Evolutionary conservation across 148 eudicot genomes (phyloP).

Genomic region (Vaccinium vitisidaea): DNA sequence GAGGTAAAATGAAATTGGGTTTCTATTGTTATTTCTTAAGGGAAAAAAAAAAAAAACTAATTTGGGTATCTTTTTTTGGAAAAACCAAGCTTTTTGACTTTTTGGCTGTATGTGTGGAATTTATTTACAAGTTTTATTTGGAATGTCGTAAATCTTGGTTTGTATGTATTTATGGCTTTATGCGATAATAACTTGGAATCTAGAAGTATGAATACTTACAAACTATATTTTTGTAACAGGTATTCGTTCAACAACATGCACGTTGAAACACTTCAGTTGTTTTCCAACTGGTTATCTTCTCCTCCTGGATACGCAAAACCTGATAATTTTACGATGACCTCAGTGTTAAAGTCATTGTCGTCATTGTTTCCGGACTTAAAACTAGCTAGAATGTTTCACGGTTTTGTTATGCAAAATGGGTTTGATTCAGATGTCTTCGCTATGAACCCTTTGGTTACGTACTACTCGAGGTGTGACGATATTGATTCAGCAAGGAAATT

Average conservation of each 20-base stretch:
- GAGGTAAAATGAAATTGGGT: too few relatives aligned
- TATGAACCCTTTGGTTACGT: constrained; percentile 51
- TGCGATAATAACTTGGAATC: background rate
- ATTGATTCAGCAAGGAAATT: constrained; percentile 44
- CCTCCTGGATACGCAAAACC: constrained; percentile 24
- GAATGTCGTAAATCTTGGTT: background rate
- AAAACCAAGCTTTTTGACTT: background rate
- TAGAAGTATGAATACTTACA: background rate
- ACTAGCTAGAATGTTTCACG: constrained; percentile 43
- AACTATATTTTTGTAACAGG: background rate
- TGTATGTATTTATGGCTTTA: background rate
- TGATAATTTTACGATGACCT: constrained; percentile 48
- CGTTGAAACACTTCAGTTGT: constrained; percentile 37
- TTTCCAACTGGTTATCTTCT: constrained; percentile 23
- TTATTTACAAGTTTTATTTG: background rate
- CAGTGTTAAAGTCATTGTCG: constrained; percentile 53
- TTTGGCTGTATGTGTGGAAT: background rate
- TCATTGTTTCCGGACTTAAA: constrained; percentile 30
- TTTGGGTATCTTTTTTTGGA: too few relatives aligned
- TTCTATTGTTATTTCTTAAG: too few relatives aligned
- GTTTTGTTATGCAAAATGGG: constrained; percentile 41
- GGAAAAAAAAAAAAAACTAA: too few relatives aligned
- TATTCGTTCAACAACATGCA: constrained; percentile 26
- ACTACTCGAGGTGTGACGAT: constrained; percentile 57
- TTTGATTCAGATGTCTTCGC: constrained; percentile 57